Base-by-base conservation (phyloP, 352 stramenopile genomes). In the Pythium myriotylum region DNA sequence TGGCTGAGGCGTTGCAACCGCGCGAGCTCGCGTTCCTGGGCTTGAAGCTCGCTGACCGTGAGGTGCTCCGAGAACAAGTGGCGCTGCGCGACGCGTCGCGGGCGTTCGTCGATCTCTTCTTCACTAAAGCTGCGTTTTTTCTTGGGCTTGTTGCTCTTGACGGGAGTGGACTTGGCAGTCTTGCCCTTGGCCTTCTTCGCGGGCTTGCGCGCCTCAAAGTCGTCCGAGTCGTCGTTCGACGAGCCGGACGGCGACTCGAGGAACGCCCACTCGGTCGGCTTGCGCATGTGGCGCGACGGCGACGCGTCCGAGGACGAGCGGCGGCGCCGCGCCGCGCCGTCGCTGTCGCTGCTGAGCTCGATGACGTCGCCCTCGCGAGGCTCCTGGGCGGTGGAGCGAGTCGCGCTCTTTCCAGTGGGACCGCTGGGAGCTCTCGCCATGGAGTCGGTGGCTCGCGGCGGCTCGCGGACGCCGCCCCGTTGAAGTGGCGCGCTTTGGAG, bases 21-120 rank as follows among this genome's bases (percentile, higher is more conserved):
- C 19, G 24, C 27, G 26, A 65, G 32, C 59, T 73, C 65, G 33
- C 42, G 65, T 57, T 89, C 78, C 60, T 91, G 82, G 3, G 80
- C 79, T 61, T 89, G 78, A 24, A 89, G 52, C 41, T 91, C 78
- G 5, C 76, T 87, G 45, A 85, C 76, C 14, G 79, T 80, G 42
- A 89, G 24, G 20, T 45, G 58, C 20, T 73, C 65, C 27, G 65
- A 68, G 47, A 73, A 64, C 50, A 68, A 29, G 29, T 70, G 56
- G 39, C 40, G 32, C 29, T 12, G 2, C 32, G 32, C 27, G 10
- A 39, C 32, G 20, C 52, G 51, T 24, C 32, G 22, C n/a, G 62
- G 40, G 8, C 55, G 52, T 20, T 60, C 22, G 23, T 51, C 41
- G 14, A 62, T 39, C 13, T 54, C 54, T 4, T 60, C 54, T 2